Evolutionary conservation across 148 eudicot genomes (phyloP), one percentile per base, ranked within the genome.

Genomic region (Rheum nobile): DNA sequence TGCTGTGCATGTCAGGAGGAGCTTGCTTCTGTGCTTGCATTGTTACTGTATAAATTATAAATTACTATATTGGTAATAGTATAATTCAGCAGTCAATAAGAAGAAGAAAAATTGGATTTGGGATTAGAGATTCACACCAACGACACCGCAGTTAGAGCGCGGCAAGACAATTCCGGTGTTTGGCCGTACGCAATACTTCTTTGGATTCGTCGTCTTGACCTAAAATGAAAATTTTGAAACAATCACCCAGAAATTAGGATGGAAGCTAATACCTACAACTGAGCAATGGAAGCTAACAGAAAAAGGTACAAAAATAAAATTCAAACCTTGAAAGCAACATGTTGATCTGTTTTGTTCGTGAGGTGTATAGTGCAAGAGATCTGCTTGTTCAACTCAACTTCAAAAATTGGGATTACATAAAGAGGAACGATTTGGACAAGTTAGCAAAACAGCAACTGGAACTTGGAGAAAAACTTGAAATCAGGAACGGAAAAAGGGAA

Each of bases 381-480:
- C 97, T 94, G 98, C 87, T 94, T 94, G 90, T 82, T 94, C 74
- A 94, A 73, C 86, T 91, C 98, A 74, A 94, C 98, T 91, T n/a
- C 75, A 75, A 73, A 79, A 75, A 67, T 31, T 13, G 21, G 39
- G 21, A 32, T 29, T 63, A 2, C 8, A n/a, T 1, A 1, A 57
- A 10, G 65, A 26, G 65, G 32, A 24, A 21, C 8, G 26, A n/a
- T n/a, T 50, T 21, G 32, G 31, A 57, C 32, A 55, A 24, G 21
- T 63, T 16, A 22, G 37, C 46, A 70, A 67, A 37, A 28, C 34
- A 37, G 28, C 42, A 10, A 54, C 61, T 26, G 7, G 67, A 59
- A 59, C 28, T 29, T 19, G 24, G 14, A 17, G 44, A 68, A 19
- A 68, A 35, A 68, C n/a, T 10, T 13, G 38, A 41, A 59, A 59